Conservation (phyloP, 345 rosid species). For the Passiflora organensis region DNA sequence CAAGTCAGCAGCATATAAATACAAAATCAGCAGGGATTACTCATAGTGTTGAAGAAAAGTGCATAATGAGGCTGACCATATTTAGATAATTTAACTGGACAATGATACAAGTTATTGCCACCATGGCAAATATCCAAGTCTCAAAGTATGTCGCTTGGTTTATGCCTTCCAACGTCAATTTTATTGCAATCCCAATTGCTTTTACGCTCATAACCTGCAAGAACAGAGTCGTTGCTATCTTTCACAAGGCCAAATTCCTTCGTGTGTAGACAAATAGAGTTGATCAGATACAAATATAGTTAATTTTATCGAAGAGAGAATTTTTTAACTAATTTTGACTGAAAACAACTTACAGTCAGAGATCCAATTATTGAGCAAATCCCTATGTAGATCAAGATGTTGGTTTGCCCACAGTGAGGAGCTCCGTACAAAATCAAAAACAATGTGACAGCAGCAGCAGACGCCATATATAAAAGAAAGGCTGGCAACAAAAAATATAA, state of each 20-base stretch:
- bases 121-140: conserved; percentile 75
- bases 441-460: conserved; percentile 52
- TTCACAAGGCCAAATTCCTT: background rate
- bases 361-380: conserved; percentile 75
- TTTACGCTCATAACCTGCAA: conserved; percentile 78
- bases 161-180: conserved; percentile 59
- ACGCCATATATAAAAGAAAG: conserved; percentile 62
- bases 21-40: background rate
- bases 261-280: too few species aligned
- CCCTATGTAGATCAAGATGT: conserved; percentile 65
- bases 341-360: conserved; percentile 45
- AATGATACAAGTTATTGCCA: conserved; percentile 62
- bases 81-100: conserved; percentile 70
- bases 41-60: background rate
- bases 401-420: conserved; percentile 73
- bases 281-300: too few species aligned
- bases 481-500: conserved; percentile 34
- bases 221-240: background rate
- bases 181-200: conserved; percentile 79
- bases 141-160: conserved; percentile 55
- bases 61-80: conserved; percentile 44
- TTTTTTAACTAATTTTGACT: background rate
- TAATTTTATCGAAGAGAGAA: too few species aligned
- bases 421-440: conserved; percentile 55
- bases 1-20: background rate